Conservation (phyloP, 1,284 basidiomycete genomes). For the Boletus nobilissimus region DNA sequence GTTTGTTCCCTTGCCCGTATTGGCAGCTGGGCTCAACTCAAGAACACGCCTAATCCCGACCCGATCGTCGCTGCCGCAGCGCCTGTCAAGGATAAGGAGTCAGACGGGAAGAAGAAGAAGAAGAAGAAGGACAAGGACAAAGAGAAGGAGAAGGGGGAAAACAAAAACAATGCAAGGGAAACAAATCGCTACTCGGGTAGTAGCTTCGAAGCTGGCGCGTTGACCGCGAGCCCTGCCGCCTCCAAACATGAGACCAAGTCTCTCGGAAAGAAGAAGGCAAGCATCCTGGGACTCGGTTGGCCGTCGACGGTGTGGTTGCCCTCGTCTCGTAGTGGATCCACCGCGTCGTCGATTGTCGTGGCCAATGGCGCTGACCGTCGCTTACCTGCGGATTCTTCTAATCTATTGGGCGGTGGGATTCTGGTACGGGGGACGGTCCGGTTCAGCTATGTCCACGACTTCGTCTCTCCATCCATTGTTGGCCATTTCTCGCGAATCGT, state of each 20-base stretch:
- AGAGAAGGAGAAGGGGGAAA: constrained; percentile 40
- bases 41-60: constrained; percentile 50
- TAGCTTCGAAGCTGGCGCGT: constrained; percentile 71
- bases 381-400: constrained; percentile 60
- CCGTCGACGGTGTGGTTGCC: constrained; percentile 61
- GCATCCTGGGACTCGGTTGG: constrained; percentile 62
- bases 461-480: constrained; percentile 71
- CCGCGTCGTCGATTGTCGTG: constrained; percentile 48
- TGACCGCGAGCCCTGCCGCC: constrained; percentile 54
- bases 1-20: constrained; percentile 77
- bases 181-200: constrained; percentile 62
- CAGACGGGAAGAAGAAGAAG: constrained; percentile 51
- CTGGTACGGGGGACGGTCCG: constrained; percentile 49
- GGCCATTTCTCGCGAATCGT: constrained; percentile 58
- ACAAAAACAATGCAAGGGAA: constrained; percentile 45
- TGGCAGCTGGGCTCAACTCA: constrained; percentile 73
- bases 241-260: constrained; percentile 46
- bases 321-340: constrained; percentile 56
- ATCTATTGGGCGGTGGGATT: constrained; percentile 40
- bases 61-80: constrained; percentile 38
- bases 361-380: constrained; percentile 41
- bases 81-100: constrained; percentile 46
- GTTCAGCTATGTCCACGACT: constrained; percentile 59
- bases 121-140: constrained; percentile 42
- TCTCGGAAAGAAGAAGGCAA: constrained; percentile 65